Conservation (phyloP, 495 filamentous ascomycete genomes). For the Daldinia grandis region DNA sequence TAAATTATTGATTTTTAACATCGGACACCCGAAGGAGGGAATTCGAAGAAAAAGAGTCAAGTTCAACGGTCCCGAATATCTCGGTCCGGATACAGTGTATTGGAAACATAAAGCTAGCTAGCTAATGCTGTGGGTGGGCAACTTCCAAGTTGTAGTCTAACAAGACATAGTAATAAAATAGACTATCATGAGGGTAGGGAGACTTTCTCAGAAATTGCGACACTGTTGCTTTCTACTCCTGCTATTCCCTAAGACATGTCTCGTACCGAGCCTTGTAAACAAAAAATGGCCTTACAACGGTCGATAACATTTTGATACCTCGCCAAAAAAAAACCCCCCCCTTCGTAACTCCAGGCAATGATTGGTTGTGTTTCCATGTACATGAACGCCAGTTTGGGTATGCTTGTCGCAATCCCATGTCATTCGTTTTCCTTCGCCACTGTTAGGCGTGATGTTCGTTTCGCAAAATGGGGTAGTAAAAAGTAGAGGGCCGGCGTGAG, state of each 20-base stretch:
- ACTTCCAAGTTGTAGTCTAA: constrained; percentile 9
- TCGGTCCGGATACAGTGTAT: constrained; percentile 19
- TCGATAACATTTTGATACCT: constrained; percentile 36
- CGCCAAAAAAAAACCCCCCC: constrained; percentile 20
- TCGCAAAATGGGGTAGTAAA: constrained; percentile 8
- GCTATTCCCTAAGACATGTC: constrained; percentile 17
- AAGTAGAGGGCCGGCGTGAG: constrained; percentile 2
- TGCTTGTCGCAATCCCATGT: constrained; percentile 20
- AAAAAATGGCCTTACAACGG: constrained; percentile 15
- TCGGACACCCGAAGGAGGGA: not conserved
- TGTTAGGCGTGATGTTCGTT: constrained; percentile 3
- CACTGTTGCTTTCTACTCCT: not conserved
- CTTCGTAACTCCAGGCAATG: constrained; percentile 40
- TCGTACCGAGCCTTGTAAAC: constrained; percentile 17
- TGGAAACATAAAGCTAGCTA: constrained; percentile 17
- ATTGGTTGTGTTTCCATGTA: constrained; percentile 16
- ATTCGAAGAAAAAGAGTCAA: not conserved
- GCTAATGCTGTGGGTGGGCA: constrained; percentile 9
- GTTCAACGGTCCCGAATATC: not conserved
- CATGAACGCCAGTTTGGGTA: constrained; percentile 21
- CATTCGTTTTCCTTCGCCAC: constrained; percentile 9
- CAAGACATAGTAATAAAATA: constrained; percentile 13
- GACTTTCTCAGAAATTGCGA: not conserved
- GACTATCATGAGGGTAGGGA: not conserved
- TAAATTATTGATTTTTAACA: not conserved